Base-by-base conservation (phyloP, 1,284 basidiomycete genomes). In the Erythrobasidium hasegawianum region DNA sequence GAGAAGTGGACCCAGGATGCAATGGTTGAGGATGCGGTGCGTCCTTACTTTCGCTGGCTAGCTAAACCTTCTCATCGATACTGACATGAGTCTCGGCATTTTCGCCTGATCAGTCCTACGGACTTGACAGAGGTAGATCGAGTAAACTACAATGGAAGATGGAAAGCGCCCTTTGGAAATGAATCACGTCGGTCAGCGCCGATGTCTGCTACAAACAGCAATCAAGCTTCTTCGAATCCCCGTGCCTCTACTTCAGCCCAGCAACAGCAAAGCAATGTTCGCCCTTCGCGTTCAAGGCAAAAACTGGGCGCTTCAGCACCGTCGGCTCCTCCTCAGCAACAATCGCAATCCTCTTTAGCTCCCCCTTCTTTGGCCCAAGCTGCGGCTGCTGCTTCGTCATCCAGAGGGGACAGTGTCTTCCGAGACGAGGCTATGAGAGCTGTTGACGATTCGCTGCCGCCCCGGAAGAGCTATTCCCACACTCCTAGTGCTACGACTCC, bases 1-100 rank as follows among this genome's bases (percentile, higher is more conserved):
- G 3, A 89, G 92, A 77, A 89, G 85, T 72, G 96, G 96, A 1
- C 95, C 96, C 11, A 82, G 96, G 68, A 97, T 99, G 95, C 87
- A 88, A 72, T 98, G 95, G 95, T 79, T 97, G 78, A 82, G 11
- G 83, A 86, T 66, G 90, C 95, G 74, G 79, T 65, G 22, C 24
- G 50, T 20, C 50, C n/a, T n/a, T n/a, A n/a, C n/a, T n/a, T n/a
- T 22, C 33, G 11, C 33, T 16, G 16, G 20, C 50, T 29, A 4
- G 20, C 50, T 11, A 33, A 11, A 47, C 43, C 8, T 24, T 8
- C 7, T 14, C 4, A n/a, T 16, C 4, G 8, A 24, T n/a, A 24
- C 43, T 24, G 43, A 47, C 24, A n/a, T n/a, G n/a, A n/a, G n/a
- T n/a, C n/a, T n/a, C n/a, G n/a, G n/a, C n/a, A n/a, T n/a, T n/a